Percentiles rank a stretch among this genome's conserved stretches.
phyloP scores from a whole-genome alignment of 345 rosid species.

The Brassica rapa region DNA sequence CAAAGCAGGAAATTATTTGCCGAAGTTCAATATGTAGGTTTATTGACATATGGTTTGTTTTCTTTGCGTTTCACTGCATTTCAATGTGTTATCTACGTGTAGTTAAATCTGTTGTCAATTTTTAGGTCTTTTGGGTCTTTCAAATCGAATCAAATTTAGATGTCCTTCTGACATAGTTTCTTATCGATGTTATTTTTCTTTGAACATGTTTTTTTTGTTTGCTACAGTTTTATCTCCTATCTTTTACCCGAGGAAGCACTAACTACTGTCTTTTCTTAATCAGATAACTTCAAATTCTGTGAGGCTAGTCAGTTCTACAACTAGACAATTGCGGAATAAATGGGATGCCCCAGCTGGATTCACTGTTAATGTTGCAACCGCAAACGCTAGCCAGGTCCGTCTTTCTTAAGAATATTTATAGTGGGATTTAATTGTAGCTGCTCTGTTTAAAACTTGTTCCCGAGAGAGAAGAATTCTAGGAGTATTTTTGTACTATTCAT shows the following conservation, averaged over 20 bases:
- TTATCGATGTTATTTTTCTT: neutral
- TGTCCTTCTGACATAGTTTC: neutral
- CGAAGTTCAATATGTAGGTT: neutral
- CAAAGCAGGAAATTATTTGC: neutral
- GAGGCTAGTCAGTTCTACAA: constrained; percentile 71
- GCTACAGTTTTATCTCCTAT: constrained; percentile 1
- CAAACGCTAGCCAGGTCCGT: constrained; percentile 87
- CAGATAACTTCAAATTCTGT: constrained; percentile 92
- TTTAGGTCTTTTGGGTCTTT: constrained; percentile 1
- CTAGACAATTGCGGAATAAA: constrained; percentile 69
- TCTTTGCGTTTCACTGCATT: constrained; percentile 11
- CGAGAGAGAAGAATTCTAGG: neutral
- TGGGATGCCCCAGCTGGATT: constrained; percentile 83
- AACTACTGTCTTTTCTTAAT: constrained; percentile 21
- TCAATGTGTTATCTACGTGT: neutral
- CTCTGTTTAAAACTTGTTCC: neutral
- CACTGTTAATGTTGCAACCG: constrained; percentile 90
- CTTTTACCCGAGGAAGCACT: neutral
- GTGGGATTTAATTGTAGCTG: neutral
- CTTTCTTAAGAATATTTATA: neutral
- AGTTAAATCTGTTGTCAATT: neutral
- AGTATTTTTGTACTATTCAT: neutral
- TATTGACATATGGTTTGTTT: neutral
- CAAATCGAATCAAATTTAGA: neutral
- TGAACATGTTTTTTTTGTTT: neutral